Evolutionary conservation across 1,284 basidiomycete genomes (phyloP).

Genomic region (Cryptococcus deneoformans): DNA sequence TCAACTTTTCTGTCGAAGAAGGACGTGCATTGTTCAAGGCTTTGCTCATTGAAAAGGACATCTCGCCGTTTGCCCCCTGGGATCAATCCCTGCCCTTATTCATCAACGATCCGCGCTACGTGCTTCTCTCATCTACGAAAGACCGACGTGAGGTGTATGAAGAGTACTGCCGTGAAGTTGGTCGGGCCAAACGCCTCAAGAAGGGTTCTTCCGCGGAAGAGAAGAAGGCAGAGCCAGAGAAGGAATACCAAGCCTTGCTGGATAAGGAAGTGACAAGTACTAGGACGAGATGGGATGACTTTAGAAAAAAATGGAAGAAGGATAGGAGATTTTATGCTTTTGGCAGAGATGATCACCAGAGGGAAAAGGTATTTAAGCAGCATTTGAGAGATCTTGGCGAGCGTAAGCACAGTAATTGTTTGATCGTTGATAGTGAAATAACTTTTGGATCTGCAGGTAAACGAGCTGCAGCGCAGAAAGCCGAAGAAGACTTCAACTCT

Average conservation of each 20-base stretch:
- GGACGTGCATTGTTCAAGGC: conserved; percentile 93
- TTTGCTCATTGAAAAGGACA: conserved; percentile 78
- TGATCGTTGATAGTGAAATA: neutral
- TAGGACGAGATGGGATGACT: conserved; percentile 83
- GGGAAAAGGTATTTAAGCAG: conserved; percentile 84
- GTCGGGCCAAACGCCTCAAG: conserved; percentile 71
- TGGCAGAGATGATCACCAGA: conserved; percentile 85
- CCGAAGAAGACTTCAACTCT: conserved; percentile 73
- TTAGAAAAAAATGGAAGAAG: conserved; percentile 81
- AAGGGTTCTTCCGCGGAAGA: conserved; percentile 34
- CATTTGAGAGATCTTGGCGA: conserved; percentile 86
- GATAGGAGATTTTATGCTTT: conserved; percentile 85
- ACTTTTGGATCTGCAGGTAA: conserved; percentile 58
- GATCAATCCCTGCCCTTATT: conserved; percentile 91
- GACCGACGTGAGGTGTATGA: conserved; percentile 88
- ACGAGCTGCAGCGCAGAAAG: conserved; percentile 73
- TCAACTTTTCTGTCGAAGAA: conserved; percentile 83
- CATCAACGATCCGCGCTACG: conserved; percentile 86
- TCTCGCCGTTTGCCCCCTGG: conserved; percentile 95
- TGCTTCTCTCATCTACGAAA: conserved; percentile 75
- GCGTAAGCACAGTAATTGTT: conserved; percentile 56
- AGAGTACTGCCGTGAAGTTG: conserved; percentile 90
- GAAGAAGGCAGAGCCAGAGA: conserved; percentile 58
- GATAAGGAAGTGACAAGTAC: conserved; percentile 84
- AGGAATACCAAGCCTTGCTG: conserved; percentile 75